Conservation (phyloP, 306 rosid species). For the Rosa persica region DNA sequence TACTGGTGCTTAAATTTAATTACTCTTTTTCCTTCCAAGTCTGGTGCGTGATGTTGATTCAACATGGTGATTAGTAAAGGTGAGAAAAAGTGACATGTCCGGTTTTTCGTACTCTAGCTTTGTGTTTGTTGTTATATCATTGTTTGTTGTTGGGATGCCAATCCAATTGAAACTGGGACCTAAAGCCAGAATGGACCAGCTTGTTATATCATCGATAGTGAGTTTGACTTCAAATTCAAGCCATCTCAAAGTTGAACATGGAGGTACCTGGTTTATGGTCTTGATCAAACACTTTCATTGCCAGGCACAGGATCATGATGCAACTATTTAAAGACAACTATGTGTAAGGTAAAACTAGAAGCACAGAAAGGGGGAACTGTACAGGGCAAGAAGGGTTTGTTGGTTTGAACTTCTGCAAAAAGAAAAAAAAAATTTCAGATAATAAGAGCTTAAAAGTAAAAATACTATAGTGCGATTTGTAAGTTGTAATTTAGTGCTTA, state of each 20-base stretch:
- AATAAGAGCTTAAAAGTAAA: no score
- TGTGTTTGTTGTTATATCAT: not conserved
- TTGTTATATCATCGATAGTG: not conserved
- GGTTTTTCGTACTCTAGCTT: not conserved
- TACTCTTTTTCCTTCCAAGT: not conserved
- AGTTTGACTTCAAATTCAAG: not conserved
- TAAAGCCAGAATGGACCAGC: constrained; percentile 5
- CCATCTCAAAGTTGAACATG: not conserved
- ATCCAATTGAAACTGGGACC: not conserved
- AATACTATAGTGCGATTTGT: no score
- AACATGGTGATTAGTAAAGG: constrained; percentile 9
- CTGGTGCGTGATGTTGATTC: constrained; percentile 24
- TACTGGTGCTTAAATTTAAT: constrained; percentile 31
- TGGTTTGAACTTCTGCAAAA: not conserved
- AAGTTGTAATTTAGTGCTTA: no score
- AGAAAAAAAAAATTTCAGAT: no score
- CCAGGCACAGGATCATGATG: not conserved
- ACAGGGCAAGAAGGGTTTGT: not conserved
- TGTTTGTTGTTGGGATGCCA: not conserved
- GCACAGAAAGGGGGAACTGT: not conserved
- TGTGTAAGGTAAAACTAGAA: not conserved
- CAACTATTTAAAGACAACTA: not conserved
- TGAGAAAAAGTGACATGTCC: not conserved
- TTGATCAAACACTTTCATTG: not conserved
- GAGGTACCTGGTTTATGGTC: not conserved